Evolutionary conservation across 108 stramenopile species (phyloP).

Genomic region (Schizochytrium sp.): DNA sequence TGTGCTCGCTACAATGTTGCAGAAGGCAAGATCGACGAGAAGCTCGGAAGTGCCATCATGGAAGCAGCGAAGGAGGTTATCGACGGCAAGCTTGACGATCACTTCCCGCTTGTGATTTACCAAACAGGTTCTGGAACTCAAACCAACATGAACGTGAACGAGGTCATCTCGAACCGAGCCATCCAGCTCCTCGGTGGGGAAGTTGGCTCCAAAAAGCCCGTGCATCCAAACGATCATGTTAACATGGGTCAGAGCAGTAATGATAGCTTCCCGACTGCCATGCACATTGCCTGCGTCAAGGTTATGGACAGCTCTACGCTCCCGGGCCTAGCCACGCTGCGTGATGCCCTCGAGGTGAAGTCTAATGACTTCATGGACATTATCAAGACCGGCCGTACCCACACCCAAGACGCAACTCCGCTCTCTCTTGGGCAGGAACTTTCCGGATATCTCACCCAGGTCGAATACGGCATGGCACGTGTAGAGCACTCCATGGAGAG

Average conservation of each 20-base stretch:
- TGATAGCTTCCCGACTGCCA: conserved; percentile 96
- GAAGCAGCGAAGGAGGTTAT: conserved; percentile 92
- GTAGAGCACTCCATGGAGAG: conserved; percentile 80
- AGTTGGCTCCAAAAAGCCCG: conserved; percentile 88
- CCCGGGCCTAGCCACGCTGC: conserved; percentile 82
- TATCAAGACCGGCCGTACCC: conserved; percentile 98
- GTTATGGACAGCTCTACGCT: conserved; percentile 81
- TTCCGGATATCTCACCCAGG: conserved; percentile 91
- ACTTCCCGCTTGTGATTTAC: conserved; percentile 95
- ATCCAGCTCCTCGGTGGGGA: conserved; percentile 91
- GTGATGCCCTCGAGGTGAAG: conserved; percentile 81
- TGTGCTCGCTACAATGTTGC: conserved; percentile 87
- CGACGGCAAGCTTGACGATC: conserved; percentile 87
- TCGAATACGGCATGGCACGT: conserved; percentile 87
- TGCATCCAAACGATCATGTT: conserved; percentile 98
- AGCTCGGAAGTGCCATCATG: conserved; percentile 83
- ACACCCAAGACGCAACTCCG: conserved; percentile 97
- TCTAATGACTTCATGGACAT: conserved; percentile 81
- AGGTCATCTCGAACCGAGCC: conserved; percentile 95
- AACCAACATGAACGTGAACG: conserved; percentile 99
- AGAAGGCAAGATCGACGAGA: conserved; percentile 78
- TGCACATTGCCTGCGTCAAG: conserved; percentile 89
- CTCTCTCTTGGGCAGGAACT: conserved; percentile 98
- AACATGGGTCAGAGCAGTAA: conserved; percentile 96
- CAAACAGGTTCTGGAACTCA: conserved; percentile 98